Conservation (phyloP, 106 monocot species). For the Dioscorea dumetorum region DNA sequence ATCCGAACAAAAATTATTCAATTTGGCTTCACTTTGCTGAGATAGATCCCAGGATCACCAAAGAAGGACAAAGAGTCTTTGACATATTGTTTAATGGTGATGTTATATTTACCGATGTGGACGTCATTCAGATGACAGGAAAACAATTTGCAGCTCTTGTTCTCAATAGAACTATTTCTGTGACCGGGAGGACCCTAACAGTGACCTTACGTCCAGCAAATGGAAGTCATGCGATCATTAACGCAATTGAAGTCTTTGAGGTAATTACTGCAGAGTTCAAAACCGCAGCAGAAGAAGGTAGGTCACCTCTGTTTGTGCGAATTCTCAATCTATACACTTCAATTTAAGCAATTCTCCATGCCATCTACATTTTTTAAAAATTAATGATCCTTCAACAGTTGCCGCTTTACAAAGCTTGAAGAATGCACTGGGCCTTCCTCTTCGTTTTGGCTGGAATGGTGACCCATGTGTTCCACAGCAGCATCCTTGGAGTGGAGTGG, state of each 20-base stretch:
- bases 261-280: constrained; percentile 62
- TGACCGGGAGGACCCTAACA: constrained; percentile 57
- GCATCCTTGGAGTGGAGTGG: constrained; percentile 98
- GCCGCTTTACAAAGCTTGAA: constrained; percentile 64
- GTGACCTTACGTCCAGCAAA: constrained; percentile 52
- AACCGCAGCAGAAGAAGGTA: constrained; percentile 80
- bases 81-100: constrained; percentile 80
- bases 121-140: constrained; percentile 60
- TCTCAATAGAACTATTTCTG: constrained; percentile 55
- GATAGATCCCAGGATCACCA: constrained; percentile 60
- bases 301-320: neutral
- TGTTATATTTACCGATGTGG: constrained; percentile 49
- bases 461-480: constrained; percentile 99
- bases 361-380: no score
- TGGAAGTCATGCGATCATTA: constrained; percentile 74
- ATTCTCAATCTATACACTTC: neutral
- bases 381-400: constrained; percentile 33
- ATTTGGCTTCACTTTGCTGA: constrained; percentile 98
- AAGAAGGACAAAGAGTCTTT: constrained; percentile 65
- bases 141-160: constrained; percentile 63
- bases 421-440: constrained; percentile 67
- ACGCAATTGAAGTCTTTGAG: constrained; percentile 88
- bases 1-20: constrained; percentile 82
- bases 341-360: neutral
- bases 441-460: constrained; percentile 97